Conservation (phyloP, 108 stramenopile species). For the Cylindrotheca closterium region DNA sequence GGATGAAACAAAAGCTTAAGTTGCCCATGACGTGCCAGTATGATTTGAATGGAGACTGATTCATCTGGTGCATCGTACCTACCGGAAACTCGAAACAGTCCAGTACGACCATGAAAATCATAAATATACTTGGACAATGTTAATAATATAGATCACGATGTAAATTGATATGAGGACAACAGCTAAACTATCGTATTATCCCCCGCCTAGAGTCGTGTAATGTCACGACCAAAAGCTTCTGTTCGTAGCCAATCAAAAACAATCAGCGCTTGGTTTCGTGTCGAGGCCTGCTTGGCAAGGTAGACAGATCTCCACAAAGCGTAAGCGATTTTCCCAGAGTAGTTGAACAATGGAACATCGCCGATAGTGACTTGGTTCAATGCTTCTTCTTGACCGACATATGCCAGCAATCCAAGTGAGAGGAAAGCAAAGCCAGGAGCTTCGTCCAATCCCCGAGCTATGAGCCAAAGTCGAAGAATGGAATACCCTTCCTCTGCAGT, state of each 20-base stretch:
- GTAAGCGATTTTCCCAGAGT: constrained; percentile 51
- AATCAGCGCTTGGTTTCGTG: constrained; percentile 57
- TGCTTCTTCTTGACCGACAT: constrained; percentile 72
- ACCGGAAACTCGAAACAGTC: no score
- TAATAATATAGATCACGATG: no score
- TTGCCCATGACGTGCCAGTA: no score
- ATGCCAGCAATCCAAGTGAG: constrained; percentile 72
- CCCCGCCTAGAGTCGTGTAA: constrained; percentile 67
- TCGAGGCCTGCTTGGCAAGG: constrained; percentile 67
- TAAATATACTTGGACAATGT: no score
- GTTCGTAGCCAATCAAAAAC: constrained; percentile 72
- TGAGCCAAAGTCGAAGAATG: constrained; percentile 39
- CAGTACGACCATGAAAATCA: no score
- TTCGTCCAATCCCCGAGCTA: constrained; percentile 50
- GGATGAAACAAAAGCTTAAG: no score
- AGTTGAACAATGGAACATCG: constrained; percentile 44
- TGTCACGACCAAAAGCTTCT: constrained; percentile 59
- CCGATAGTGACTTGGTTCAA: constrained; percentile 69
- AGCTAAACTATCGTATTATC: no score
- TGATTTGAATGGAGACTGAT: no score
- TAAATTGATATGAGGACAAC: no score
- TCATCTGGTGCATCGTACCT: no score
- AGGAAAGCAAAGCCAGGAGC: constrained; percentile 61
- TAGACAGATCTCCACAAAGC: constrained; percentile 72
- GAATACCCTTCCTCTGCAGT: background rate